These are phyloP conservation scores for Botrytis elliptica DNA, from an alignment of 2,329 filamentous ascomycete genomes.

Conservation along the genomic window DNA sequence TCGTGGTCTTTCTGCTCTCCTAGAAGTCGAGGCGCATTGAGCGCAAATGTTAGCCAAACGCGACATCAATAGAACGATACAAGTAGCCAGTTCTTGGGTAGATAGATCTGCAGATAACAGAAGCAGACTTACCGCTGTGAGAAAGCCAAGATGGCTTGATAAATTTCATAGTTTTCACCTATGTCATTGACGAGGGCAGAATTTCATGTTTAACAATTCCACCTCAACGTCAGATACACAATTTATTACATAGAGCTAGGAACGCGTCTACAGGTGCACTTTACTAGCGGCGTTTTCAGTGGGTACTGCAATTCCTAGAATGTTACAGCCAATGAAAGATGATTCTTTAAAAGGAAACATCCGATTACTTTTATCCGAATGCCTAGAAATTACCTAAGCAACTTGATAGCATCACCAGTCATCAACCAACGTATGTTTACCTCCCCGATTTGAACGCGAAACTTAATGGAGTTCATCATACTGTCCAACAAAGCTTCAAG, in stretches of 20 bases:
- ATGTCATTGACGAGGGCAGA: constrained; percentile 24
- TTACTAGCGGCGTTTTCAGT: constrained; percentile 1
- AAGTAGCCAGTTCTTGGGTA: not conserved
- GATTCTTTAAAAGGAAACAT: not conserved
- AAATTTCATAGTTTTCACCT: constrained; percentile 64
- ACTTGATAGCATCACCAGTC: not conserved
- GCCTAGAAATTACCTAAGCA: not conserved
- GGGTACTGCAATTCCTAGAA: not conserved
- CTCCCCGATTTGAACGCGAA: constrained; percentile 45
- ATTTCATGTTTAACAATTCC: constrained; percentile 34
- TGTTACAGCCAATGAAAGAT: not conserved
- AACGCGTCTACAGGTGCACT: constrained; percentile 18
- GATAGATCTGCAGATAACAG: not conserved
- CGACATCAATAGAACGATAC: constrained; percentile 10
- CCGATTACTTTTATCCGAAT: constrained; percentile 1
- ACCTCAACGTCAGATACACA: constrained; percentile 20
- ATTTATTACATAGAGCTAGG: constrained; percentile 20
- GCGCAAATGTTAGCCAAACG: constrained; percentile 33
- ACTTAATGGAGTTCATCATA: constrained; percentile 61
- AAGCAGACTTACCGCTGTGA: constrained; percentile 71
- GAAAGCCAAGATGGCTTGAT: constrained; percentile 96
- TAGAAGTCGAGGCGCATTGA: constrained; percentile 41
- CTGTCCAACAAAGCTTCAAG: constrained; percentile 51
- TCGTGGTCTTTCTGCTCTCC: constrained; percentile 98
- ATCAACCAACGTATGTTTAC: constrained; percentile 25